These are phyloP conservation scores for Neonectria ditissima DNA, from an alignment of 2,329 filamentous ascomycete species.

Conservation along the genomic window DNA sequence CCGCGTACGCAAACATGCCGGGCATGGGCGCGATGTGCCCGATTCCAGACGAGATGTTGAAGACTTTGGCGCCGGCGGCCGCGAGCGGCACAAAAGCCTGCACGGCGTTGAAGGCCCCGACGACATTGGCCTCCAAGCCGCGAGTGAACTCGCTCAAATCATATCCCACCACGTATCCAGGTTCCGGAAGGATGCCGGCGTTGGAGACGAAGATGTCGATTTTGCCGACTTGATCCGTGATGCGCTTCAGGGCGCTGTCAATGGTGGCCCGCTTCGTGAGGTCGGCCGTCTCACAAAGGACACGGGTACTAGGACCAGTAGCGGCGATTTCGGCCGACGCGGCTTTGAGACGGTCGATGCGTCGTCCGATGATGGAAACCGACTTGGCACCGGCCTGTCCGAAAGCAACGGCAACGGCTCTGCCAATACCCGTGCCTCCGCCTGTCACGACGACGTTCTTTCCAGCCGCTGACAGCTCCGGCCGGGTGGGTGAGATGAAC, in stretches of 20 bases:
- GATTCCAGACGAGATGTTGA: slow-evolving; percentile 40
- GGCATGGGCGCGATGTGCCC: slow-evolving; percentile 38
- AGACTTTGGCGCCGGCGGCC: slow-evolving; percentile 27
- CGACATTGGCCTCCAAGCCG: slow-evolving; percentile 6
- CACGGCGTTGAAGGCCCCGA: slow-evolving; percentile 40
- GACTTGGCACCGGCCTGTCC: slow-evolving; percentile 52
- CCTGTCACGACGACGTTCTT: slow-evolving; percentile 73
- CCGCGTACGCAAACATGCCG: slow-evolving; percentile 46
- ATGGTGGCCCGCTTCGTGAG: slow-evolving; percentile 39
- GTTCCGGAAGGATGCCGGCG: background rate
- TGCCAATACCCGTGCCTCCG: slow-evolving; percentile 71
- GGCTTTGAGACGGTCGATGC: slow-evolving; percentile 41
- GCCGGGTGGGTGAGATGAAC: slow-evolving; percentile 29
- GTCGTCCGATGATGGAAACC: slow-evolving; percentile 55
- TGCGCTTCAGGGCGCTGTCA: slow-evolving; percentile 6
- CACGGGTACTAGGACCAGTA: slow-evolving; percentile 52
- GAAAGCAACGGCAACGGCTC: slow-evolving; percentile 70
- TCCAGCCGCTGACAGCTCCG: slow-evolving; percentile 48
- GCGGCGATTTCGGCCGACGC: slow-evolving; percentile 51
- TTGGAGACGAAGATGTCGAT: slow-evolving; percentile 18
- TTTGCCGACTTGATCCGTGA: slow-evolving; percentile 5
- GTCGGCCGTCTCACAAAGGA: slow-evolving; percentile 45
- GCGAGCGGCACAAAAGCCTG: slow-evolving; percentile 39
- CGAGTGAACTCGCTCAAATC: background rate
- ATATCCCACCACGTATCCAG: background rate